These are phyloP conservation scores for Stenogyne calaminthoides DNA, from an alignment of 305 asterid species.

Conservation along the genomic window DNA sequence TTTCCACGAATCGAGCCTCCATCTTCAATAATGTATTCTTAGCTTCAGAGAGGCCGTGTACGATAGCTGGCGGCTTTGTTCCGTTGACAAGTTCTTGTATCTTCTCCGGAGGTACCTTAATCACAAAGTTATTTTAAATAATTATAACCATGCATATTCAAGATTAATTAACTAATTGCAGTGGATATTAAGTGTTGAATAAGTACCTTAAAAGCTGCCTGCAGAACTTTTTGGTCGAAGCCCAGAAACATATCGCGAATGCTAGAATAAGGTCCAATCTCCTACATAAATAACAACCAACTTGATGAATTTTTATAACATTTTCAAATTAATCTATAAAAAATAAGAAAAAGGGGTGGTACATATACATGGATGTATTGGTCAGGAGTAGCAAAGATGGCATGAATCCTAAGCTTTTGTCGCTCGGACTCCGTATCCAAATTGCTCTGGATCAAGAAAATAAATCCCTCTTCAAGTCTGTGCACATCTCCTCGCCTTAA, in stretches of 20 bases:
- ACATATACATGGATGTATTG: constrained; percentile 38
- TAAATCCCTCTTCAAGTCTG: constrained; percentile 55
- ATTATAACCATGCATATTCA: background rate
- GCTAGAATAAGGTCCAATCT: constrained; percentile 57
- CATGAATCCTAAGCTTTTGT: constrained; percentile 62
- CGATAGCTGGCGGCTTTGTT: constrained; percentile 52
- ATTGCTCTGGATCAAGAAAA: constrained; percentile 69
- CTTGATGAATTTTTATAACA: background rate
- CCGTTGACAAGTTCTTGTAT: constrained; percentile 57
- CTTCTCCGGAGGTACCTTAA: constrained; percentile 52
- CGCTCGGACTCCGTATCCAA: constrained; percentile 47
- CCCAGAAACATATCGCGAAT: constrained; percentile 73
- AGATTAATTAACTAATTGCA: background rate
- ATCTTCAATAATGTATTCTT: constrained; percentile 33
- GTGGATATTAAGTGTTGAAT: background rate
- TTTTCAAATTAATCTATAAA: background rate
- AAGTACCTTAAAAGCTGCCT: constrained; percentile 62
- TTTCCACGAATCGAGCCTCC: constrained; percentile 39
- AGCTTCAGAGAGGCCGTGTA: constrained; percentile 44
- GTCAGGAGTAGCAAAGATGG: constrained; percentile 56
- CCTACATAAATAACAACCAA: constrained; percentile 37
- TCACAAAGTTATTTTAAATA: background rate
- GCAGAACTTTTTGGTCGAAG: constrained; percentile 64
- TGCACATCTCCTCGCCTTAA: constrained; percentile 63
- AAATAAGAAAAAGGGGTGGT: background rate